phyloP scores from a whole-genome alignment of 768 basidiomycete genomes.

The Lentinula guzmanii region DNA sequence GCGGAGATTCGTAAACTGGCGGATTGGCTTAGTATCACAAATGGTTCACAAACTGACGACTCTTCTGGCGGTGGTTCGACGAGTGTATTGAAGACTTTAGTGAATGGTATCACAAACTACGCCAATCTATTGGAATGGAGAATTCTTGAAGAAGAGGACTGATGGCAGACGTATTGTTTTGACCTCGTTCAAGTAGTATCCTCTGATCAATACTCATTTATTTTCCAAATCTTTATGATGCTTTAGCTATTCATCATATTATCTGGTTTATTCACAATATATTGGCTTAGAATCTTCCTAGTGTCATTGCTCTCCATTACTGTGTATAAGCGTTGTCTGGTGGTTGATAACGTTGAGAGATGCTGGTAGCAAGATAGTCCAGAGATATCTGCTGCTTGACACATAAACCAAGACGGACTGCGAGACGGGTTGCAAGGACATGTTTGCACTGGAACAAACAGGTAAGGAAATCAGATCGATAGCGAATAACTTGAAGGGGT shows the following conservation, averaged over 20 bases:
- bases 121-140: constrained; percentile 59
- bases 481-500: not conserved
- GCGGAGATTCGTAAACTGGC: constrained; percentile 59
- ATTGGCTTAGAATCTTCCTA: too few relatives aligned
- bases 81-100: constrained; percentile 36
- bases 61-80: constrained; percentile 17
- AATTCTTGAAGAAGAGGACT: constrained; percentile 22
- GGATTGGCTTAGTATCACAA: constrained; percentile 51
- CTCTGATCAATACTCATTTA: too few relatives aligned
- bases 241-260: not conserved
- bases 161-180: not conserved
- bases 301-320: too few relatives aligned
- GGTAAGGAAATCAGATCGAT: not conserved
- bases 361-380: constrained; percentile 1
- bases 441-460: constrained; percentile 64
- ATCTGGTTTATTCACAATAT: too few relatives aligned
- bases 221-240: not conserved
- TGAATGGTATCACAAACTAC: constrained; percentile 52
- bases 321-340: not conserved
- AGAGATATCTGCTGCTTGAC: not conserved
- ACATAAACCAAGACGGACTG: constrained; percentile 34
- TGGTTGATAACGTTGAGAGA: not conserved
- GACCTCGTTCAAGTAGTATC: too few relatives aligned
- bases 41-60: constrained; percentile 4
- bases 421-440: constrained; percentile 59